phyloP scores from a whole-genome alignment of 2,329 filamentous ascomycete genomes.

The Blumeriella jaapii region DNA sequence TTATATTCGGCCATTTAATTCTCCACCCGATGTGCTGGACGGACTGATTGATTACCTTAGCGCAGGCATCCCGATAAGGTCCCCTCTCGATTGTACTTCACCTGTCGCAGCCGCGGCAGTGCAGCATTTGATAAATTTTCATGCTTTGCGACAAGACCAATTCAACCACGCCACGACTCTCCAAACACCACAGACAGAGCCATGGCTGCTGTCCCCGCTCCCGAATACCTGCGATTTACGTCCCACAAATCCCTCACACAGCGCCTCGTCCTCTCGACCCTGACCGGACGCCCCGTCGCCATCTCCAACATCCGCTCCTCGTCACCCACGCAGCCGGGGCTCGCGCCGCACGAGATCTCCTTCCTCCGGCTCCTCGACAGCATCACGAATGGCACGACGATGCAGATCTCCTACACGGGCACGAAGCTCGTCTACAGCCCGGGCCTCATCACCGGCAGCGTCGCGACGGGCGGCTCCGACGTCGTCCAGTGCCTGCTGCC shows the following conservation, averaged over 20 bases:
- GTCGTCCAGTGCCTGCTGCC: slow-evolving; percentile 75
- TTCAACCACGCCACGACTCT: background rate
- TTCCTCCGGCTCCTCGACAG: slow-evolving; percentile 90
- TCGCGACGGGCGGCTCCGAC: slow-evolving; percentile 56
- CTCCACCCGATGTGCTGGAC: no score
- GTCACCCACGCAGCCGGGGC: slow-evolving; percentile 76
- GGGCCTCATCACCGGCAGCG: slow-evolving; percentile 79
- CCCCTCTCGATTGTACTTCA: no score
- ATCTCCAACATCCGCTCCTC: slow-evolving; percentile 88
- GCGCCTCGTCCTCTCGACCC: slow-evolving; percentile 78
- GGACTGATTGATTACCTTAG: no score
- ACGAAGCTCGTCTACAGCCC: slow-evolving; percentile 88
- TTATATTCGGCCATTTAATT: no score
- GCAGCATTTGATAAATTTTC: no score
- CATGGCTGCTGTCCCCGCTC: slow-evolving; percentile 26
- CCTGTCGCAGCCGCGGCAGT: no score
- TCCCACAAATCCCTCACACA: slow-evolving; percentile 73
- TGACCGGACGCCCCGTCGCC: slow-evolving; percentile 80
- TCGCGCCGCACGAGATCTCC: slow-evolving; percentile 86
- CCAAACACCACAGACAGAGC: slow-evolving; percentile 4
- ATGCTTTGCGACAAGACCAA: no score
- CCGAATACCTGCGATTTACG: slow-evolving; percentile 59
- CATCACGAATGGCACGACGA: slow-evolving; percentile 86
- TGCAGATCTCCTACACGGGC: slow-evolving; percentile 94
- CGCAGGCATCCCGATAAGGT: no score